Evolutionary conservation across 1,139 yeast species (phyloP).

Genomic region (Blastobotrys arbuscula): DNA sequence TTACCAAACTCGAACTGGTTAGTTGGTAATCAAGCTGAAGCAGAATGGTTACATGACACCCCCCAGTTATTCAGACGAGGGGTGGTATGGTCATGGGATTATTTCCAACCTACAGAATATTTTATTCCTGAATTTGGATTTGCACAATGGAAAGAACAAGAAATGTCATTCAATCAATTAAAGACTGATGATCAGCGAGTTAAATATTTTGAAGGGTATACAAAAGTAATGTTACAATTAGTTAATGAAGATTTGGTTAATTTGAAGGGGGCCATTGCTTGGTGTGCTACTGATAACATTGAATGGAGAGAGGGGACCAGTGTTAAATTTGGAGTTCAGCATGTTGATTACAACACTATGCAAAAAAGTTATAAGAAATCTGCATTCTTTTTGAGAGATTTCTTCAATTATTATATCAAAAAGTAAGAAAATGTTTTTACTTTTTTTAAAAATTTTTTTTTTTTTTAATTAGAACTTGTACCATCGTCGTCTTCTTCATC

Average conservation of each 20-base stretch:
- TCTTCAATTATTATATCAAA: constrained; percentile 13
- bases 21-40: constrained; percentile 32
- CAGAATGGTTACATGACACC: constrained; percentile 25
- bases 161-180: constrained; percentile 31
- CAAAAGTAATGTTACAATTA: constrained; percentile 31
- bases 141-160: constrained; percentile 35
- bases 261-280: constrained; percentile 36
- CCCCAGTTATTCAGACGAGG: constrained; percentile 24
- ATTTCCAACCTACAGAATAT: constrained; percentile 21
- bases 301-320: constrained; percentile 35
- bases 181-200: constrained; percentile 33
- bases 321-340: constrained; percentile 36
- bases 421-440: neutral
- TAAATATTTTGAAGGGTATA: constrained; percentile 32
- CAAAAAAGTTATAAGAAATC: constrained; percentile 36
- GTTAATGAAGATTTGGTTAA: constrained; percentile 31
- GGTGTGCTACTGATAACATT: constrained; percentile 38
- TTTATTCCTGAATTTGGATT: constrained; percentile 37
- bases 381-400: constrained; percentile 30
- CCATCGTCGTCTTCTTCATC: constrained; percentile 10
- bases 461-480: too few relatives aligned
- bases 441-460: neutral
- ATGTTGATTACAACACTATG: constrained; percentile 35
- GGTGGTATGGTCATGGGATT: constrained; percentile 26
- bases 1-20: constrained; percentile 31